phyloP scores from a whole-genome alignment of 345 rosid species.

The Dimocarpus longan region DNA sequence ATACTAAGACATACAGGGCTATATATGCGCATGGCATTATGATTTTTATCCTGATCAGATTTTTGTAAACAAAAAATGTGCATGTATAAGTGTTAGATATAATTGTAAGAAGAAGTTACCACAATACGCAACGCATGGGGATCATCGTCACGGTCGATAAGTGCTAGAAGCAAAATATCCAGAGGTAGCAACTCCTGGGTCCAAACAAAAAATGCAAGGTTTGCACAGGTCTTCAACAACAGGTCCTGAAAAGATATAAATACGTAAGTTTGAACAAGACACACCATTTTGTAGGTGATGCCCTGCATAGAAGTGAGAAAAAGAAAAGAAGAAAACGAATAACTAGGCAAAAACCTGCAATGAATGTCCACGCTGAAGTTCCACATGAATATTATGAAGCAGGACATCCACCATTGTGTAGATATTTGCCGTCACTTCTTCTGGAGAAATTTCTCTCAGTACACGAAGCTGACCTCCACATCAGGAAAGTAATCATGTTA shows the following conservation, averaged over 20 bases:
- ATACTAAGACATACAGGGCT: not conserved
- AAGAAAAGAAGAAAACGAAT: not conserved
- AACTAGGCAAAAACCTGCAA: conserved; percentile 58
- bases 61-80: not conserved
- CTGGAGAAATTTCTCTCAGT: conserved; percentile 90
- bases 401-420: conserved; percentile 96
- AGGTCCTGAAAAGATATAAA: conserved; percentile 54
- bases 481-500: conserved; percentile 16
- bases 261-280: conserved; percentile 23
- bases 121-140: conserved; percentile 89
- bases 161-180: conserved; percentile 91
- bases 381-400: conserved; percentile 78
- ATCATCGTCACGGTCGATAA: conserved; percentile 94
- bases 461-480: conserved; percentile 65
- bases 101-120: conserved; percentile 47
- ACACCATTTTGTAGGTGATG: conserved; percentile 9
- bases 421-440: conserved; percentile 93
- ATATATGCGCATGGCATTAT: not conserved
- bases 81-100: conserved; percentile 12
- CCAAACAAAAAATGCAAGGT: conserved; percentile 84
- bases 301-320: not conserved
- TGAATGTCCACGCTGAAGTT: conserved; percentile 75
- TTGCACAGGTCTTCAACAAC: conserved; percentile 65
- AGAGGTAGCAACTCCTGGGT: conserved; percentile 92
- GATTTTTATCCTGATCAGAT: not conserved